phyloP scores from a whole-genome alignment of 768 basidiomycete genomes.

The Rhizopogon salebrosus region DNA sequence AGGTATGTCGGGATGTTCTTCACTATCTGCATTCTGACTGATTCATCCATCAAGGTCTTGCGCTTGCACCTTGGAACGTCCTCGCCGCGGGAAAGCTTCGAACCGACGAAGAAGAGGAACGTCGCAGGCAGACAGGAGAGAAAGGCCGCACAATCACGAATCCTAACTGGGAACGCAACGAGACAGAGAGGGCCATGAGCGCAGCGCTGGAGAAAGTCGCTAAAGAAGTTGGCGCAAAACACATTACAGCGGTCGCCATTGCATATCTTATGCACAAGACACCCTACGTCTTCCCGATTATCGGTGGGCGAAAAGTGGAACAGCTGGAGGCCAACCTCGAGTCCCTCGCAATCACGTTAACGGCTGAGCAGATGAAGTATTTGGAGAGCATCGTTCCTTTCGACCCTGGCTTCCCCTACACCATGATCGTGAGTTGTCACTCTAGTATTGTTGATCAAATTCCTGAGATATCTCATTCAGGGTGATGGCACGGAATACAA shows the following conservation, averaged over 20 bases:
- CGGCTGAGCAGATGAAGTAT: constrained; percentile 38
- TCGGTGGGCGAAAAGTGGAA: constrained; percentile 49
- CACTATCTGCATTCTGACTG: background rate
- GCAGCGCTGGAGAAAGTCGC: constrained; percentile 45
- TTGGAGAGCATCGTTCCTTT: constrained; percentile 41
- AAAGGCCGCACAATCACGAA: constrained; percentile 21
- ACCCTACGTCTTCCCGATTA: constrained; percentile 46
- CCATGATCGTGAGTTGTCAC: background rate
- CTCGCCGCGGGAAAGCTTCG: constrained; percentile 36
- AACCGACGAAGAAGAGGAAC: constrained; percentile 33
- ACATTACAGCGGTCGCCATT: constrained; percentile 36
- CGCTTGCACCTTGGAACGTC: constrained; percentile 39
- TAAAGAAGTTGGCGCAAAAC: constrained; percentile 38
- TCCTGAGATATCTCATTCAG: background rate
- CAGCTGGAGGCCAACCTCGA: constrained; percentile 46
- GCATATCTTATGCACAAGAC: constrained; percentile 53
- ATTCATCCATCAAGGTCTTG: constrained; percentile 22
- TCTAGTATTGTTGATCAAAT: background rate
- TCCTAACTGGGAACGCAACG: constrained; percentile 38
- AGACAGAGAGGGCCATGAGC: constrained; percentile 36
- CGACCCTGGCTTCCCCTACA: constrained; percentile 40
- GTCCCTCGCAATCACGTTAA: constrained; percentile 42
- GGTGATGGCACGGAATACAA: constrained; percentile 1
- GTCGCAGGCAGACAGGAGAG: constrained; percentile 12
- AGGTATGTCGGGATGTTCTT: constrained; percentile 7